Evolutionary conservation across 1,284 basidiomycete genomes (phyloP).

Genomic region (Ganoderma multipileum): DNA sequence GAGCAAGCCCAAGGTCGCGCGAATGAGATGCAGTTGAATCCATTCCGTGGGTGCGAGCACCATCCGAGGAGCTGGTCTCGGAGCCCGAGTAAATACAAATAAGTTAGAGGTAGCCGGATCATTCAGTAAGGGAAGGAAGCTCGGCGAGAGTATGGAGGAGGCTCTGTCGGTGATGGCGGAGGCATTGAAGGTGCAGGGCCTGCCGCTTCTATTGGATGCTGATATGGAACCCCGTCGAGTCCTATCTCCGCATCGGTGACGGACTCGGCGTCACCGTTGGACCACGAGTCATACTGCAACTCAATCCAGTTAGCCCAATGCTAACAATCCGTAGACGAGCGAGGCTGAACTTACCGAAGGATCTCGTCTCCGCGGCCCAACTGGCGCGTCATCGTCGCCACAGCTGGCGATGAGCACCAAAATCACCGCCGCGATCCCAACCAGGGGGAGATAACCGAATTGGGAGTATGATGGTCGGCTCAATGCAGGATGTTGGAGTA

Average conservation of each 20-base stretch:
- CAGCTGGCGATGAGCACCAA: background rate
- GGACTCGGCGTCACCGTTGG: background rate
- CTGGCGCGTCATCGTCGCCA: background rate
- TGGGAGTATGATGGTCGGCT: background rate
- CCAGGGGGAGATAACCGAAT: background rate
- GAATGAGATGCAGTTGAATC: background rate
- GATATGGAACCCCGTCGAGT: background rate
- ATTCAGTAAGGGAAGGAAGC: background rate
- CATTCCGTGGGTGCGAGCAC: background rate
- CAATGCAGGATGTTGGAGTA: background rate
- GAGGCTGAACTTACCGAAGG: background rate
- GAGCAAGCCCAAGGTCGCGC: too few species aligned
- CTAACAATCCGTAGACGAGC: background rate
- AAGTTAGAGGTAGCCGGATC: background rate
- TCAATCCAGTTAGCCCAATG: background rate
- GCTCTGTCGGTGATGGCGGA: background rate
- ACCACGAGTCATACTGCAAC: background rate
- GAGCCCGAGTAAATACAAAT: slow-evolving; percentile 1
- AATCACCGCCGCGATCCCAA: background rate
- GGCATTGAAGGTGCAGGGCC: background rate
- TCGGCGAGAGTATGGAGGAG: background rate
- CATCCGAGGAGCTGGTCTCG: background rate
- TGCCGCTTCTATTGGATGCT: background rate
- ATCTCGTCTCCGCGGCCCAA: background rate
- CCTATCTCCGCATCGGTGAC: background rate